phyloP scores from a whole-genome alignment of 1,284 basidiomycete genomes.

The Papiliotrema laurentii region DNA sequence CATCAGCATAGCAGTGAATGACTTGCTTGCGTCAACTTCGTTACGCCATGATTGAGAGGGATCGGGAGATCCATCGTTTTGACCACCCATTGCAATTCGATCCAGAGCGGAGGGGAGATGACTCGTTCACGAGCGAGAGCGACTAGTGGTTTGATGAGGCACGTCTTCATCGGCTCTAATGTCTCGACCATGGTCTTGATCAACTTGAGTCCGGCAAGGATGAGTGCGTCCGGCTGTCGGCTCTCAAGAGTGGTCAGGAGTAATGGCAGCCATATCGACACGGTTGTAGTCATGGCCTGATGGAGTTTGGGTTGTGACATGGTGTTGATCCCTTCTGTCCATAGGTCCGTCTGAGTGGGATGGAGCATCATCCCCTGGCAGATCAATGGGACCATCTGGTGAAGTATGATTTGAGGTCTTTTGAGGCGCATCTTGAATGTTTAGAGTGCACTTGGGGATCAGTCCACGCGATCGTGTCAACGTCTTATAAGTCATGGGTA shows the following conservation, averaged over 20 bases:
- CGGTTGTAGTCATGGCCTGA: slow-evolving; percentile 20
- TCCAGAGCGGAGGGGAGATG: neutral
- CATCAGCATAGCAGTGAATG: too few relatives aligned
- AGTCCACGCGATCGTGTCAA: too few relatives aligned
- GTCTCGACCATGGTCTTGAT: slow-evolving; percentile 20
- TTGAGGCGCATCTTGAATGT: slow-evolving; percentile 19
- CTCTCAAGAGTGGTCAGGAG: slow-evolving; percentile 26
- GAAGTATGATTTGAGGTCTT: slow-evolving; percentile 26
- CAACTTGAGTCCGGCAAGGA: slow-evolving; percentile 18
- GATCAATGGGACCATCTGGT: slow-evolving; percentile 35
- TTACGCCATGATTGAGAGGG: too few relatives aligned
- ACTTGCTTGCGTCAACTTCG: too few relatives aligned
- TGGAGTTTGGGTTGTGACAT: slow-evolving; percentile 27
- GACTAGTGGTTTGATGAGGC: slow-evolving; percentile 28
- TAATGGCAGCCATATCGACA: slow-evolving; percentile 36
- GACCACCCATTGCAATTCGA: slow-evolving; percentile 11
- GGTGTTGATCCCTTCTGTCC: slow-evolving; percentile 29
- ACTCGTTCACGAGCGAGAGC: slow-evolving; percentile 11
- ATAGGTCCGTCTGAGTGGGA: slow-evolving; percentile 23
- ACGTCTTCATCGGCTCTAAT: slow-evolving; percentile 32
- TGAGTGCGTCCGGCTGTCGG: slow-evolving; percentile 15
- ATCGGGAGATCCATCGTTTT: slow-evolving; percentile 16
- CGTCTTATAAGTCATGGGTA: too few relatives aligned
- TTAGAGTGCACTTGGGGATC: too few relatives aligned
- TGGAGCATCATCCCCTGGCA: slow-evolving; percentile 31